A percentile compares a stretch with the other conserved stretches of the same genome.
phyloP scores from a whole-genome alignment of 2,329 filamentous ascomycete genomes.

The Scortechinia acanthostroma region DNA sequence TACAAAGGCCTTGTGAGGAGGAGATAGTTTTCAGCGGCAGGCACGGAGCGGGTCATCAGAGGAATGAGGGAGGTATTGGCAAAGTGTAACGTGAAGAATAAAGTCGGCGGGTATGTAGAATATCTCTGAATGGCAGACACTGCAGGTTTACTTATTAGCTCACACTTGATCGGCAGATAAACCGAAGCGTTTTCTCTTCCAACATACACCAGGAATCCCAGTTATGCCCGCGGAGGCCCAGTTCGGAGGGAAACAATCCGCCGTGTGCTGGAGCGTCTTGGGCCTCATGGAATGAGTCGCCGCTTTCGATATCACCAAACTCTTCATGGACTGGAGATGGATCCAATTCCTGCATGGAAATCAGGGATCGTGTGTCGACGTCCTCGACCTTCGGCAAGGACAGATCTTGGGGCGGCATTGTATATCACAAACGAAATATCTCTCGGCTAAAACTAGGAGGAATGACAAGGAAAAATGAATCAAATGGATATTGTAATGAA shows the following conservation, averaged over 20 bases:
- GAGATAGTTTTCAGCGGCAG: neutral
- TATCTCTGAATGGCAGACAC: neutral
- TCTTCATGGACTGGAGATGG: neutral
- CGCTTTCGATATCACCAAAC: neutral
- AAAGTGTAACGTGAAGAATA: neutral
- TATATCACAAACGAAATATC: too few species aligned
- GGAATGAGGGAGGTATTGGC: neutral
- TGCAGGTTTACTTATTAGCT: too few species aligned
- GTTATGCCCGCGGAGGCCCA: neutral
- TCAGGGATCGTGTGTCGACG: neutral
- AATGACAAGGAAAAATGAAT: too few species aligned
- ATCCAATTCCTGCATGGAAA: constrained; percentile 2
- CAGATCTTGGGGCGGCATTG: too few species aligned
- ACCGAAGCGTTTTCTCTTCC: too few species aligned
- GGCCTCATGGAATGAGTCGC: neutral
- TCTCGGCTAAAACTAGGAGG: too few species aligned
- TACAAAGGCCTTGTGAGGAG: neutral
- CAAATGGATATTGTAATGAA: too few species aligned
- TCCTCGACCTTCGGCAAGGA: neutral
- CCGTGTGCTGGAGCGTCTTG: neutral
- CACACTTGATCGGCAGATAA: too few species aligned
- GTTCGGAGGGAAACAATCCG: neutral
- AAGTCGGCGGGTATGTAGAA: neutral
- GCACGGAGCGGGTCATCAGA: neutral
- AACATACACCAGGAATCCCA: neutral